Evolutionary conservation across 257 asterid species (phyloP), one percentile per base, ranked within the genome.

Genomic region (Solanum infundibuliforme): DNA sequence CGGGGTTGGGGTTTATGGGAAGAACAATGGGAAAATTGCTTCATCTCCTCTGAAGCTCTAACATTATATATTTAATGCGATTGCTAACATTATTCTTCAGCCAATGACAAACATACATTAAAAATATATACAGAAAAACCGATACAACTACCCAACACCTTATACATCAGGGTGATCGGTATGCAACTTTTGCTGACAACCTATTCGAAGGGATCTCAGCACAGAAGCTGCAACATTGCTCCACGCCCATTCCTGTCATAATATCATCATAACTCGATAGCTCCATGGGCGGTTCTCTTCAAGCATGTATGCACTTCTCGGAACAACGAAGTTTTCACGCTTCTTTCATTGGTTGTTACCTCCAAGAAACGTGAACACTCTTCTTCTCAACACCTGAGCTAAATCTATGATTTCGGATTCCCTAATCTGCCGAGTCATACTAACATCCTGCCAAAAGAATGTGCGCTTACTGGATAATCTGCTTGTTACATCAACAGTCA

Each of bases 371-470:
- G 94, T 62, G 88, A 89, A 94, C 23, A 97, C 92, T 92, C 98
- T 91, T 91, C 92, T 97, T 74, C 93, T 92, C 89, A 97, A 97
- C 79, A 93, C 90, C 55, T 91, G 90, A 82, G 98, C 98, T 91
- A 97, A 89, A 62, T 95, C 98, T 90, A 90, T 46, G 68, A 96
- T 94, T 87, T 95, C 99, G 3, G 93, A 87, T 89, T 94, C 98
- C 89, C 95, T 90, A 48, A 88, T 90, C 83, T 93, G 94, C 89
- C 87, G 94, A 11, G 92, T 90, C 36, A 92, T 85, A 87, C 72
- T 88, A 83, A 93, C 91, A 43, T 93, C 94, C 86, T 76, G 94
- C 94, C 92, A 90, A 31, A 88, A 66, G 62, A 91, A 91, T 92
- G 87, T 90, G 90, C 90, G 86, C 88, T 91, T 95, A 88, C 89